phyloP scores from a whole-genome alignment of 805 yeast species.

The Yarrowia sp. region DNA sequence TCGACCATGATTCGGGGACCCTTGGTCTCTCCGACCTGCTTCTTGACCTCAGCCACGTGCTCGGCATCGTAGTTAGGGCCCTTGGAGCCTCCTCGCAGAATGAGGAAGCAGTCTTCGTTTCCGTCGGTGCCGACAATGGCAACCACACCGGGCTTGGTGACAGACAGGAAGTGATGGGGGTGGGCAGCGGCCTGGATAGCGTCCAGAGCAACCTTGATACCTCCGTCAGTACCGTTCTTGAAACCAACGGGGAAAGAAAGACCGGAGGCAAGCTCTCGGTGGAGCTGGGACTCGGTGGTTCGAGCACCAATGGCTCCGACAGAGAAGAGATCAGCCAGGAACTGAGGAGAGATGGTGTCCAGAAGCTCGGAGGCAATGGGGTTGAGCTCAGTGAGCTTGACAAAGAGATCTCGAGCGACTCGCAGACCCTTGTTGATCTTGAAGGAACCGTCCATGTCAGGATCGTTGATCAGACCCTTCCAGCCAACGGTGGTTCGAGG shows the following conservation, averaged over 20 bases:
- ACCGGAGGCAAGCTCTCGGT: constrained; percentile 95
- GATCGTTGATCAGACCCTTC: constrained; percentile 97
- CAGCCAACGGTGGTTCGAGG: constrained; percentile 99
- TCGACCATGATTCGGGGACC: constrained; percentile 83
- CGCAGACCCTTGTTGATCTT: constrained; percentile 92
- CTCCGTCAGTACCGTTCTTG: constrained; percentile 97
- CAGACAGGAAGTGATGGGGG: constrained; percentile 91
- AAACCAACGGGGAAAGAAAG: constrained; percentile 97
- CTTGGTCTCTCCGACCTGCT: constrained; percentile 41
- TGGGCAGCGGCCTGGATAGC: constrained; percentile 90
- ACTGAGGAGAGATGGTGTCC: constrained; percentile 96
- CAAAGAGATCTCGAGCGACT: constrained; percentile 82
- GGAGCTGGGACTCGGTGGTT: constrained; percentile 96
- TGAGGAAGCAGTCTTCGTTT: constrained; percentile 83
- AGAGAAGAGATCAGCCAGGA: constrained; percentile 85
- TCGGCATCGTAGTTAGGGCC: constrained; percentile 87
- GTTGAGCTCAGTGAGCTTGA: constrained; percentile 71
- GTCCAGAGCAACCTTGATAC: constrained; percentile 88
- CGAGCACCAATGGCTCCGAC: constrained; percentile 99
- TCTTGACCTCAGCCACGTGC: constrained; percentile 64
- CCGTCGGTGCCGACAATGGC: constrained; percentile 97
- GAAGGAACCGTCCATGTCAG: constrained; percentile 90
- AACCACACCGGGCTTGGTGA: constrained; percentile 93
- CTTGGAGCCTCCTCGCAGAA: constrained; percentile 90
- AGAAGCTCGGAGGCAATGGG: constrained; percentile 98